Percentiles rank a stretch among this genome's conserved stretches.
Conservation (phyloP, 306 rosid genomes). For the Boehmeria nivea region DNA sequence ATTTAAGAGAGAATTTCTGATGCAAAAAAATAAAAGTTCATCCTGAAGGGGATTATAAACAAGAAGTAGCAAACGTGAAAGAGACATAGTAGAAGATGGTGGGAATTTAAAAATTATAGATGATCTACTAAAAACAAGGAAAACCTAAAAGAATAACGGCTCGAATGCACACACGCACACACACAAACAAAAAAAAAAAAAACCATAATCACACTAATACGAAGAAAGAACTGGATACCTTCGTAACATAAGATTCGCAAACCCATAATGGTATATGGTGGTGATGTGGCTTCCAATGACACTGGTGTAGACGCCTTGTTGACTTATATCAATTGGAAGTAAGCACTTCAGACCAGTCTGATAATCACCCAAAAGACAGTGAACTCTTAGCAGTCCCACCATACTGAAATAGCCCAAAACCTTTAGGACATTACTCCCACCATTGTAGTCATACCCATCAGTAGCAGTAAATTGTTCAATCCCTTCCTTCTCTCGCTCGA, state of each 20-base stretch:
- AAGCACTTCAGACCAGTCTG: conserved; percentile 80
- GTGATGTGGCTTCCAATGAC: conserved; percentile 93
- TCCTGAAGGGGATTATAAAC: neutral
- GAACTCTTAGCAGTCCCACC: conserved; percentile 93
- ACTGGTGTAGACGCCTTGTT: conserved; percentile 73
- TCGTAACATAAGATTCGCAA: conserved; percentile 93
- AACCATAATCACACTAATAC: neutral
- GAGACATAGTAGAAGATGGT: no score
- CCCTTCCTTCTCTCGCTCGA: conserved; percentile 87
- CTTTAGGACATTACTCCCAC: conserved; percentile 96
- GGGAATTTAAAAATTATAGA: no score
- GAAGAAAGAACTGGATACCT: conserved; percentile 38
- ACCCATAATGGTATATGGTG: conserved; percentile 88
- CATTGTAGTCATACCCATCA: conserved; percentile 87
- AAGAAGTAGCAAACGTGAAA: neutral
- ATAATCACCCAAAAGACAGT: conserved; percentile 97
- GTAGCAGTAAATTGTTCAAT: conserved; percentile 75
- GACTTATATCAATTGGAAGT: conserved; percentile 78
- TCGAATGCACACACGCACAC: no score
- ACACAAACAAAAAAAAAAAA: no score
- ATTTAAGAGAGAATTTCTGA: neutral
- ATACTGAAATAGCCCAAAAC: conserved; percentile 96
- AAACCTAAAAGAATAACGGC: neutral
- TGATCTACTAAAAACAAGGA: no score
- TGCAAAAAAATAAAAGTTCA: no score